Evolutionary conservation across 2,329 filamentous ascomycete genomes (phyloP).

Genomic region (Aureobasidium sp.): DNA sequence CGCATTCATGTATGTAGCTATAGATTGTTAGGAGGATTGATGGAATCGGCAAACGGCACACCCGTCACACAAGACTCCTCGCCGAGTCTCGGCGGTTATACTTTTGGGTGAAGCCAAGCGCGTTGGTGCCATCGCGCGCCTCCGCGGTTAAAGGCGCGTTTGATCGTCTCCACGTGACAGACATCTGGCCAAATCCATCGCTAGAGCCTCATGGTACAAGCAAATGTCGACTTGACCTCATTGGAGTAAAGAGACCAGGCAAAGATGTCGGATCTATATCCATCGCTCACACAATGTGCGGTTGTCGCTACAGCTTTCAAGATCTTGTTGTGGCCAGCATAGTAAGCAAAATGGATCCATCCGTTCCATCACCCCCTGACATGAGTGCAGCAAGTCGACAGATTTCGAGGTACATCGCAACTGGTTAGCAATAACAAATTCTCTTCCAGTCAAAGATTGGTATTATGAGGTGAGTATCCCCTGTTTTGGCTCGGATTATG

Average conservation of each 20-base stretch:
- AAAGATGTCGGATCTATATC: constrained; percentile 69
- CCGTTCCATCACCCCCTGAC: constrained; percentile 13
- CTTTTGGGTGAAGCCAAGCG: background rate
- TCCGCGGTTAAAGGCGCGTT: background rate
- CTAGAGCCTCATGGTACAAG: background rate
- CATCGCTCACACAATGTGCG: constrained; percentile 81
- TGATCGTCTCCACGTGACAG: background rate
- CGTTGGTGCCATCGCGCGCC: background rate
- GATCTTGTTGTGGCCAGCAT: constrained; percentile 84
- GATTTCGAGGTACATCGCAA: constrained; percentile 99
- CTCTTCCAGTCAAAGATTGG: constrained; percentile 78
- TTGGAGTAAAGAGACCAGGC: background rate
- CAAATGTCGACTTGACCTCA: background rate
- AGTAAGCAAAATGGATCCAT: constrained; percentile 51
- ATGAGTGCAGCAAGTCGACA: constrained; percentile 71
- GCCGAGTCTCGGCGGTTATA: background rate
- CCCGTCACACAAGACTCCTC: background rate
- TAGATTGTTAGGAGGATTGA: background rate
- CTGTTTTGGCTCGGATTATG: too few relatives aligned
- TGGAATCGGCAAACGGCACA: background rate
- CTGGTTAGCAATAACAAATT: constrained; percentile 94
- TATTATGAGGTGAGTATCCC: constrained; percentile 61
- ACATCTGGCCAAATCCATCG: constrained; percentile 1
- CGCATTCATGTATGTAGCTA: background rate
- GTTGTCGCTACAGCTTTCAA: constrained; percentile 82